A percentile compares a stretch with the other conserved stretches of the same genome.
phyloP scores from a whole-genome alignment of 2,329 filamentous ascomycete genomes.

The Cladosporium phlei region DNA sequence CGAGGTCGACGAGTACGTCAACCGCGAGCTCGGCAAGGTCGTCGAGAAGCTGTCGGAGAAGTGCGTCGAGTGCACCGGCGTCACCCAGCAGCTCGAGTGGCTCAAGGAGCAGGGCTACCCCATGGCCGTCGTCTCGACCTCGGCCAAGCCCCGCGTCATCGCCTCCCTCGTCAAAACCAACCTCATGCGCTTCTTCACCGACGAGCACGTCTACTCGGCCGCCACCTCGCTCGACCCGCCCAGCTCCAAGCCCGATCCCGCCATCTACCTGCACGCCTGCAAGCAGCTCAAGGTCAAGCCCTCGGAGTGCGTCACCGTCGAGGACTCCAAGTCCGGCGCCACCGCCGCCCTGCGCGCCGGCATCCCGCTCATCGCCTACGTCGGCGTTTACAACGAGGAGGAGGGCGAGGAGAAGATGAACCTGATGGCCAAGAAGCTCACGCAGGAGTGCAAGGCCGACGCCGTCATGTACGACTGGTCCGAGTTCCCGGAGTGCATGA shows the following conservation, averaged over 20 bases:
- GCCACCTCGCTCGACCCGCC: conserved; percentile 72
- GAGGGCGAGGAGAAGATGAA: conserved; percentile 58
- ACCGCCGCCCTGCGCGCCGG: conserved; percentile 70
- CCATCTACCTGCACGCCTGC: conserved; percentile 77
- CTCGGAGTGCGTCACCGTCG: conserved; percentile 70
- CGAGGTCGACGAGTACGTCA: conserved; percentile 70
- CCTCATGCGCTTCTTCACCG: conserved; percentile 74
- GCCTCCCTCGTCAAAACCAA: conserved; percentile 75
- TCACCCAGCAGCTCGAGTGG: conserved; percentile 61
- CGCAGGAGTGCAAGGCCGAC: conserved; percentile 44
- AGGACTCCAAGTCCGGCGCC: conserved; percentile 84
- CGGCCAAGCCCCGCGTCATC: conserved; percentile 69
- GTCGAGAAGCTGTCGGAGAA: conserved; percentile 63
- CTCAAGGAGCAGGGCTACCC: conserved; percentile 57
- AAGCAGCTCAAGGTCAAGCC: conserved; percentile 67
- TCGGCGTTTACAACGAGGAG: conserved; percentile 67
- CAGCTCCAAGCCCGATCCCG: conserved; percentile 87
- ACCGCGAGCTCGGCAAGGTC: conserved; percentile 74
- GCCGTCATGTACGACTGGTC: conserved; percentile 51
- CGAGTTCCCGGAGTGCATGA: conserved; percentile 46
- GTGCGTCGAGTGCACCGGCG: conserved; percentile 35
- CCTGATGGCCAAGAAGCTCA: conserved; percentile 47
- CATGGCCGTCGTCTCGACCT: conserved; percentile 76
- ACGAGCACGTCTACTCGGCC: conserved; percentile 72
- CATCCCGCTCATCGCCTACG: conserved; percentile 79